A percentile compares a stretch with the other conserved stretches of the same genome.
These are phyloP conservation scores for Corylus avellana DNA, from an alignment of 306 rosid genomes.

Conservation along the genomic window DNA sequence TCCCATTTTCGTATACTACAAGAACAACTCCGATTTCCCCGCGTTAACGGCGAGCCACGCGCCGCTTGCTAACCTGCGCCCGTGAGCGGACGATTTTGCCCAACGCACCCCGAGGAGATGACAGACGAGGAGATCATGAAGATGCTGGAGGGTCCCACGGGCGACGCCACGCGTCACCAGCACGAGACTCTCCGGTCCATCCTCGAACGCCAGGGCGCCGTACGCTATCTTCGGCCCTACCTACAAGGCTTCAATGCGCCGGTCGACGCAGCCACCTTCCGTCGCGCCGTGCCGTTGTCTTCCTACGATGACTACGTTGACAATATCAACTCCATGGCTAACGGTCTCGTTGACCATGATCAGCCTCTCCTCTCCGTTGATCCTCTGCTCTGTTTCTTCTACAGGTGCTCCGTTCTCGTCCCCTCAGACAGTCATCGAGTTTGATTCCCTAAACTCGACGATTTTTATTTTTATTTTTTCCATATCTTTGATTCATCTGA, in stretches of 20 bases:
- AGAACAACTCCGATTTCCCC: no score
- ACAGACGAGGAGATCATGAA: slow-evolving; percentile 41
- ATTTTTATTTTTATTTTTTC: no score
- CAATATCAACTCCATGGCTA: slow-evolving; percentile 43
- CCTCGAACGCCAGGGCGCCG: slow-evolving; percentile 41
- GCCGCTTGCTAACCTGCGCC: neutral
- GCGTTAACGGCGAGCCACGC: no score
- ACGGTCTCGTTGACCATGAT: slow-evolving; percentile 15
- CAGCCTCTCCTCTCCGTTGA: slow-evolving; percentile 61
- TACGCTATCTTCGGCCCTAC: slow-evolving; percentile 46
- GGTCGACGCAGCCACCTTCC: slow-evolving; percentile 37
- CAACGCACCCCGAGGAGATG: neutral
- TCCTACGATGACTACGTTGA: slow-evolving; percentile 53
- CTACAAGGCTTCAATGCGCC: slow-evolving; percentile 16
- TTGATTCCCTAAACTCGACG: no score
- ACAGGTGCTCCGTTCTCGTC: slow-evolving; percentile 35
- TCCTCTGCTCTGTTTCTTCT: slow-evolving; percentile 66
- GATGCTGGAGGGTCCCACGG: slow-evolving; percentile 47
- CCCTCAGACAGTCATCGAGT: neutral
- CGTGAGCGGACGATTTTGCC: neutral
- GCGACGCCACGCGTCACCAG: slow-evolving; percentile 42
- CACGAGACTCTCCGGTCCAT: slow-evolving; percentile 44
- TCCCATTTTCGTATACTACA: no score
- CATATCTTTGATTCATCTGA: no score
- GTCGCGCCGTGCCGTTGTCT: slow-evolving; percentile 46